Conservation (phyloP, 2,329 filamentous ascomycete genomes). For the Colletotrichum chlorophyti region DNA sequence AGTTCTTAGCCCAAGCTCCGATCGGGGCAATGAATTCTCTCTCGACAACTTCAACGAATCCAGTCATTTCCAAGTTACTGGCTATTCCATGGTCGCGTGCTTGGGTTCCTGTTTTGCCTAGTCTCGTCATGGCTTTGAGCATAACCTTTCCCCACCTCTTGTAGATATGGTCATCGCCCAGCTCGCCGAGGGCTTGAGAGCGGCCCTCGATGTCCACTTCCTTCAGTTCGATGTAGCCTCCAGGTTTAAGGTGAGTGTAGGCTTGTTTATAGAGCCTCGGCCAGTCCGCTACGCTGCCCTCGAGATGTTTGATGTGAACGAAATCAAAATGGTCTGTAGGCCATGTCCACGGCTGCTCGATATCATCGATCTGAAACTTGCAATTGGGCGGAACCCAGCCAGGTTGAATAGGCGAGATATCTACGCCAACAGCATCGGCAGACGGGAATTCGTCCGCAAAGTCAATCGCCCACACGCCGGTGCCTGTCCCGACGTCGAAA, state of each 20-base stretch:
- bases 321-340: slow-evolving; percentile 60
- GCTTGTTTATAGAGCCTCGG: slow-evolving; percentile 54
- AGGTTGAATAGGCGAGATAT: slow-evolving; percentile 64
- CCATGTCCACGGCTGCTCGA: slow-evolving; percentile 50
- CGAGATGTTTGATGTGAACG: slow-evolving; percentile 62
- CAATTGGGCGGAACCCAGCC: slow-evolving; percentile 52
- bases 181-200: background rate
- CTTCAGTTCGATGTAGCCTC: slow-evolving; percentile 40
- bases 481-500: slow-evolving; percentile 58
- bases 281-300: slow-evolving; percentile 61
- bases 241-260: slow-evolving; percentile 43
- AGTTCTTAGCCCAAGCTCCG: slow-evolving; percentile 54
- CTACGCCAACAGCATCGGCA: slow-evolving; percentile 54
- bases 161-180: slow-evolving; percentile 30
- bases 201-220: slow-evolving; percentile 32
- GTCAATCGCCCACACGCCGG: slow-evolving; percentile 62
- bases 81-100: slow-evolving; percentile 30
- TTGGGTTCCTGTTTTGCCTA: slow-evolving; percentile 32
- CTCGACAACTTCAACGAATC: slow-evolving; percentile 47
- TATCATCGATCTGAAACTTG: slow-evolving; percentile 45
- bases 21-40: slow-evolving; percentile 49
- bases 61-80: slow-evolving; percentile 35
- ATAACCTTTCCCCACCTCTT: slow-evolving; percentile 35
- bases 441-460: too few relatives aligned
- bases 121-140: slow-evolving; percentile 31